Evolutionary conservation across 805 yeast species (phyloP).

Genomic region (Spathaspora passalidarum): DNA sequence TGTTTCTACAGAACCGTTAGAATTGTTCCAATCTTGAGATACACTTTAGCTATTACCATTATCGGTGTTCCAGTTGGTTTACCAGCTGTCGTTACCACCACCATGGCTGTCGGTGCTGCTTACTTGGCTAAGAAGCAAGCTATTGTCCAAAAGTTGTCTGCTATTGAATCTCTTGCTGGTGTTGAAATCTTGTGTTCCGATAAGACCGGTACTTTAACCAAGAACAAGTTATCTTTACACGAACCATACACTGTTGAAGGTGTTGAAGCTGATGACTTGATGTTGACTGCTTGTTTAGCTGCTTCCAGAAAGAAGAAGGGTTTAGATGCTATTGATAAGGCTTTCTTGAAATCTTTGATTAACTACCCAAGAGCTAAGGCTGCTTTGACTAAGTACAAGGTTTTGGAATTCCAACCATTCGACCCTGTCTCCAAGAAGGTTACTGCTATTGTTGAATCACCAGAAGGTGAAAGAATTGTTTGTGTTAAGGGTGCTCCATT

Average conservation of each 20-base stretch:
- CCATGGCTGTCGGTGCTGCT: slow-evolving; percentile 99
- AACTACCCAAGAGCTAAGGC: slow-evolving; percentile 88
- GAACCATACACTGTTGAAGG: slow-evolving; percentile 98
- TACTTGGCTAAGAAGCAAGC: slow-evolving; percentile 96
- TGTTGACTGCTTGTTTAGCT: slow-evolving; percentile 97
- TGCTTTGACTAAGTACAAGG: slow-evolving; percentile 91
- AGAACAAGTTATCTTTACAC: slow-evolving; percentile 92
- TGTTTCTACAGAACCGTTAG: slow-evolving; percentile 88
- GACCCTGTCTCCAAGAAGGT: slow-evolving; percentile 98
- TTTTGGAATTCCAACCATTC: slow-evolving; percentile 93
- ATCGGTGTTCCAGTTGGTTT: slow-evolving; percentile 98
- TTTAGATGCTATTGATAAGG: slow-evolving; percentile 95
- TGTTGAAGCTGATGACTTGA: slow-evolving; percentile 91
- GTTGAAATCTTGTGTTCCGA: slow-evolving; percentile 97
- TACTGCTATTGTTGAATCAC: slow-evolving; percentile 91
- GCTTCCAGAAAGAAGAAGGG: slow-evolving; percentile 98
- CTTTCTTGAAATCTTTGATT: slow-evolving; percentile 88
- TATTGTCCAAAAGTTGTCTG: slow-evolving; percentile 93
- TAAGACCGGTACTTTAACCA: slow-evolving; percentile 97
- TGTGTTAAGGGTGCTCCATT: slow-evolving; percentile 99
- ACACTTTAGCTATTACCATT: slow-evolving; percentile 92
- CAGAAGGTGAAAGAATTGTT: slow-evolving; percentile 90
- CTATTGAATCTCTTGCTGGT: slow-evolving; percentile 96
- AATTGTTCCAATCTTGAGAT: slow-evolving; percentile 85
- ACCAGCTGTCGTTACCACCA: slow-evolving; percentile 97